Conservation (phyloP, 2,329 filamentous ascomycete species). For the Fonsecaea erecta region DNA sequence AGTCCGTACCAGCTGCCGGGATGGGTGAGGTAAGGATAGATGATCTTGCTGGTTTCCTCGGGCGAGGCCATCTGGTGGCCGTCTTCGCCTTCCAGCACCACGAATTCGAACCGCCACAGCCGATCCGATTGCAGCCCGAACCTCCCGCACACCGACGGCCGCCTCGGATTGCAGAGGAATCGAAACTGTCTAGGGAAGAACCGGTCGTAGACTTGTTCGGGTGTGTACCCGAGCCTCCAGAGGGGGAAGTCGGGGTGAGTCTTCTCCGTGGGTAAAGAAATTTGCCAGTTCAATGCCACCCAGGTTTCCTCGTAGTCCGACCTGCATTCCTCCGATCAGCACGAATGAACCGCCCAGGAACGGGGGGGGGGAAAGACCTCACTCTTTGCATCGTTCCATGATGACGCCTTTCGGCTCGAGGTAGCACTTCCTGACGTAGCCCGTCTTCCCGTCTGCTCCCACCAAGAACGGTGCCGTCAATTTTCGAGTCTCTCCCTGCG, state of each 20-base stretch:
- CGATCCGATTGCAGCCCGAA: conserved; percentile 40
- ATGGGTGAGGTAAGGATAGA: conserved; percentile 40
- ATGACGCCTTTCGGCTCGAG: conserved; percentile 40
- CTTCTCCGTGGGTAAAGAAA: conserved; percentile 38
- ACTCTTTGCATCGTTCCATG: conserved; percentile 33
- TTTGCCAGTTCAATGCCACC: conserved; percentile 41
- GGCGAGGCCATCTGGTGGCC: conserved; percentile 38
- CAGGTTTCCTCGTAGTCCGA: conserved; percentile 40
- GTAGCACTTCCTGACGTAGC: conserved; percentile 42
- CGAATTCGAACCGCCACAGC: conserved; percentile 45
- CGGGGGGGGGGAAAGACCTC: conserved; percentile 3
- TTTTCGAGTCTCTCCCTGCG: conserved; percentile 23
- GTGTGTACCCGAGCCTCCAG: conserved; percentile 40
- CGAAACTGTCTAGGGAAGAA: conserved; percentile 42
- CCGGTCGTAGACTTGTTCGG: conserved; percentile 39
- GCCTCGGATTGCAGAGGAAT: conserved; percentile 39
- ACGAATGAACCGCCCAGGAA: not conserved
- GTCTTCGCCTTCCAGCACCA: conserved; percentile 43
- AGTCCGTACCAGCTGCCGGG: conserved; percentile 38
- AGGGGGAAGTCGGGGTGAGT: conserved; percentile 41
- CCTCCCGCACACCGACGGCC: conserved; percentile 39
- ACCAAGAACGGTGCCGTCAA: conserved; percentile 41
- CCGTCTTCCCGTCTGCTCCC: conserved; percentile 42
- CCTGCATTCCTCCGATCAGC: conserved; percentile 25
- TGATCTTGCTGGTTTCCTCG: conserved; percentile 36